phyloP scores from a whole-genome alignment of 768 basidiomycete genomes.

The Lentinus tigrinus region DNA sequence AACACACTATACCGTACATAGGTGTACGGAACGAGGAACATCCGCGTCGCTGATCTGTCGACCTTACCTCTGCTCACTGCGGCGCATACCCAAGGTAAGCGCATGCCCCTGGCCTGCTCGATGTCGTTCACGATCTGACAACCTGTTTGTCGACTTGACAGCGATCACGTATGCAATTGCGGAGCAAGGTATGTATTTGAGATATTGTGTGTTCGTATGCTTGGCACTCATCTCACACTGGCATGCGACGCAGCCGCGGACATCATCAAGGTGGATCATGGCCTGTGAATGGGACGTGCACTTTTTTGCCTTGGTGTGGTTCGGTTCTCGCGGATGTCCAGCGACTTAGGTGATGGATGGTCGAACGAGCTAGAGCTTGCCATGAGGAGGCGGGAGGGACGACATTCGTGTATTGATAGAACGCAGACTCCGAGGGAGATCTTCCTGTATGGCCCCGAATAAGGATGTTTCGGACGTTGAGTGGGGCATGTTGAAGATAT shows the following conservation, averaged over 20 bases:
- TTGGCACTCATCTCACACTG: not conserved
- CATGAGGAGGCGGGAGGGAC: too few relatives aligned
- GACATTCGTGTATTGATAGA: too few relatives aligned
- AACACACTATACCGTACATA: too few relatives aligned
- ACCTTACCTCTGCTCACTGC: conserved; percentile 41
- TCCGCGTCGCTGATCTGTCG: conserved; percentile 47
- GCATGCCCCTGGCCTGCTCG: not conserved
- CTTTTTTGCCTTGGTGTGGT: too few relatives aligned
- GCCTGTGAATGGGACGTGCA: too few relatives aligned
- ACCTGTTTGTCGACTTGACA: not conserved
- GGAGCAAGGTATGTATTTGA: conserved; percentile 28
- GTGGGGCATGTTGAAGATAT: too few relatives aligned
- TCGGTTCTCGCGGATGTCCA: too few relatives aligned
- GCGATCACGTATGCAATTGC: conserved; percentile 29
- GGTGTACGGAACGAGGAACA: conserved; percentile 41
- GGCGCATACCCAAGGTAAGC: conserved; percentile 32
- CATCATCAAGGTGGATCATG: conserved; percentile 26
- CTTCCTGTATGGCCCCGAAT: too few relatives aligned
- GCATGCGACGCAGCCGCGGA: conserved; percentile 22
- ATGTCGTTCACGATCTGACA: not conserved
- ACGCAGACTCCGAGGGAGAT: too few relatives aligned
- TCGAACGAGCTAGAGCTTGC: too few relatives aligned
- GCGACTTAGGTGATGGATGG: too few relatives aligned
- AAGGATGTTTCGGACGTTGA: too few relatives aligned
- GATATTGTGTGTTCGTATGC: not conserved